Evolutionary conservation across 345 rosid genomes (phyloP), one percentile per base, ranked within the genome.

Genomic region (Stellera chamaejasme): DNA sequence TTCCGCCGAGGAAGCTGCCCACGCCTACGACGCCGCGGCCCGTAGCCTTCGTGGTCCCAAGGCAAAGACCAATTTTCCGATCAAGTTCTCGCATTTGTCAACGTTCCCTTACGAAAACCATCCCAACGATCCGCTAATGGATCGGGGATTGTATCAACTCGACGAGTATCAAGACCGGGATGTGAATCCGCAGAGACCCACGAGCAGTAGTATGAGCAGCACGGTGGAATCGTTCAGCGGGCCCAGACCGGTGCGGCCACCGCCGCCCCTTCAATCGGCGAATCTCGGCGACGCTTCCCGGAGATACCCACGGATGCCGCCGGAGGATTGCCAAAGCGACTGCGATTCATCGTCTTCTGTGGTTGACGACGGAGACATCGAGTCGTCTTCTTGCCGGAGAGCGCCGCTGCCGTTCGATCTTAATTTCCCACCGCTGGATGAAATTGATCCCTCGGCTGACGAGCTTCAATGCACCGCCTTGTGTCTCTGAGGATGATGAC

Each of bases 201-300:
- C 94, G 36, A 72, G 79, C 32, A 88, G 94, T 77, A 76, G 85
- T 64, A 71, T 83, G 88, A 88, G 96, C 77, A 82, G 90, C 74
- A 88, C 96, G 46, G 94, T 88, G 4, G 88, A 88, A 72, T 85
- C 96, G 1, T 88, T 75, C 55, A 88, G 90, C 58, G 90, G 94
- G 14, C 88, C 93, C 3, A 71, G 96, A 41, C 19, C 19, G 6
- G 79, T 76, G 46, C 48, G 61, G 23, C 65, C 23, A 27, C 19
- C 27, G 0, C 15, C 50, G 3, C 16, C 25, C 11, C 59, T 39
- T 19, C 23, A 19, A 57, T 56, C 50, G 13, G 28, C 60, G n/a
- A 12, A n/a, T 57, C 57, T 10, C 72, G 50, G 67, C 58, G 25
- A 36, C 52, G 1, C 54, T 68, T 0, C 52, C 57, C 2, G 72